These are phyloP conservation scores for Acmispon strigosus DNA, from an alignment of 306 rosid species.

Conservation along the genomic window DNA sequence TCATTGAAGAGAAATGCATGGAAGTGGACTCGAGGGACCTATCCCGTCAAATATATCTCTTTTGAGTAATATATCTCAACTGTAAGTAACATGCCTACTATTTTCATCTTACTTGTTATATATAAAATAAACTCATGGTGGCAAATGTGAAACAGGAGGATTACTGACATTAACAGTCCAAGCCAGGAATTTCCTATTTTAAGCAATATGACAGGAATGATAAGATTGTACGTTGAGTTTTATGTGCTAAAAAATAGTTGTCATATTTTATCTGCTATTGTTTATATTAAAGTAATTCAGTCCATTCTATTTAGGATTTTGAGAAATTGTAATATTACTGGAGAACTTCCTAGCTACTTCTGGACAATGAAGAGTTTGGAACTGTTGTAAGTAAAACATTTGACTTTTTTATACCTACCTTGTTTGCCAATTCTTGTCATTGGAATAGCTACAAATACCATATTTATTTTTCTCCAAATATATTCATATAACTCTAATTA, in stretches of 20 bases:
- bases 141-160: slow-evolving; percentile 42
- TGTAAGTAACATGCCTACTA: slow-evolving; percentile 51
- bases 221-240: slow-evolving; percentile 52
- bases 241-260: neutral
- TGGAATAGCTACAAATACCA: neutral
- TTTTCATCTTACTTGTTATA: neutral
- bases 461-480: neutral
- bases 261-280: slow-evolving; percentile 1
- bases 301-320: slow-evolving; percentile 48
- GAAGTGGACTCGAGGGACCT: slow-evolving; percentile 86
- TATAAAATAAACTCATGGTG: neutral
- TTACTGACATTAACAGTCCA: slow-evolving; percentile 67
- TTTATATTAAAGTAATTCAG: slow-evolving; percentile 28
- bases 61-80: slow-evolving; percentile 37
- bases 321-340: slow-evolving; percentile 76
- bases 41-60: slow-evolving; percentile 61
- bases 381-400: slow-evolving; percentile 54
- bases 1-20: slow-evolving; percentile 68
- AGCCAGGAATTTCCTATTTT: slow-evolving; percentile 64
- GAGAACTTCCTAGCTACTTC: slow-evolving; percentile 63
- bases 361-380: slow-evolving; percentile 44
- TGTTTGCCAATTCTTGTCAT: neutral
- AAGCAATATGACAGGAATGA: slow-evolving; percentile 31
- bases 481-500: neutral
- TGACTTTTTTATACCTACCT: neutral